Evolutionary conservation across 306 rosid species (phyloP).

Genomic region (Prunus davidiana): DNA sequence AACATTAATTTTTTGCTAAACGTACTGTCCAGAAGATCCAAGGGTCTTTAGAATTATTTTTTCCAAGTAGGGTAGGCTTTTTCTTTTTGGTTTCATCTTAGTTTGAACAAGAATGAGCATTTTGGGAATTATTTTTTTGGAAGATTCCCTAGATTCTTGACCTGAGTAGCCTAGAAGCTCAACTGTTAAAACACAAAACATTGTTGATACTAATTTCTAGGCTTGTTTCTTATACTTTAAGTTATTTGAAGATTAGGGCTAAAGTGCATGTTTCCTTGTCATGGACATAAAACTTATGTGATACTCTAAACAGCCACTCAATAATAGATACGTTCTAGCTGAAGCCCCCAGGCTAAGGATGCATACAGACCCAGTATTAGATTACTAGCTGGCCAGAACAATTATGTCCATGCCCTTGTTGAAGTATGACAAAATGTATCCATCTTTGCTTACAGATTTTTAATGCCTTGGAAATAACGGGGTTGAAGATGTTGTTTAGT

Average conservation of each 20-base stretch:
- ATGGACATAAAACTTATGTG: background rate
- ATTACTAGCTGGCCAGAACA: background rate
- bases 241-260: background rate
- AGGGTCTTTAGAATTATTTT: background rate
- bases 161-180: background rate
- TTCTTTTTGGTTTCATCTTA: background rate
- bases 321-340: background rate
- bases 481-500: background rate
- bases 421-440: background rate
- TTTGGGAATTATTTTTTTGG: too few relatives aligned
- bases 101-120: background rate
- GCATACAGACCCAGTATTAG: background rate
- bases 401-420: background rate
- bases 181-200: background rate
- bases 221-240: background rate
- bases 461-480: background rate
- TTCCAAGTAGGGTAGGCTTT: background rate
- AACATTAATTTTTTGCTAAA: background rate
- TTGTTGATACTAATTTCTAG: background rate
- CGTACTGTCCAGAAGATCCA: background rate
- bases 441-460: background rate
- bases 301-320: background rate
- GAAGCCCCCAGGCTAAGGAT: background rate
- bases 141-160: too few relatives aligned
- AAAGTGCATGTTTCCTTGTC: background rate